Base-by-base conservation (phyloP, 176 grass and related monocot species). In the Zizania latifolia region DNA sequence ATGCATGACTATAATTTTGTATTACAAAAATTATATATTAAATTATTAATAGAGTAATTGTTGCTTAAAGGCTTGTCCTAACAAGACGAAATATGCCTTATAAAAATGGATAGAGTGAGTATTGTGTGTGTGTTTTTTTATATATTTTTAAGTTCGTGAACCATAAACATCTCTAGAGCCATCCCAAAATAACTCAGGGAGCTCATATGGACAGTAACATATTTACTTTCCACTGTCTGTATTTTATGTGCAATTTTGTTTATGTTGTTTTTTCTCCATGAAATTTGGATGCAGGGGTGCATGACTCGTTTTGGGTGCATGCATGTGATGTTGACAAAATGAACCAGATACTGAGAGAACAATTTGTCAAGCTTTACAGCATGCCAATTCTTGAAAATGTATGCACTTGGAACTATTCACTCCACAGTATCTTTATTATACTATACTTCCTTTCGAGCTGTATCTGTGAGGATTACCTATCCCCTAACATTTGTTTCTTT, bases 221-320 rank as follows among this genome's bases (percentile, higher is more conserved):
- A 29, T 59, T 78, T 54, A 22, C 8, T 33, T 70, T 78, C 55
- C 29, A 10, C 34, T 32, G 48, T 14, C 51, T 73, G n/a, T n/a
- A 13, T 71, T 15, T 27, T 40, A 6, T 40, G 26, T 31, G 38
- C 26, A 58, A 8, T 37, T 60, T 21, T 62, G n/a, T 48, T 60
- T 60, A 26, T 54, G 3, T 35, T 41, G 6, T 32, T 6, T 83
- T 86, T 54, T 44, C 0, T 75, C 8, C 31, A 44, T 64, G 0
- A 56, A 66, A 62, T 68, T n/a, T 58, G 61, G 35, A 50, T 91
- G 71, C 77, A 95, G 91, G 91, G 17, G 94, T 98, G 22, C 94
- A 98, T 30, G 94, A 98, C 85, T 98, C 94, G 2, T 98, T 89
- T 82, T 98, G 94, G 94, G 92, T 92, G 13, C 91, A 97, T 87